phyloP scores from a whole-genome alignment of 2,329 filamentous ascomycete genomes.

The Endothia cerciana region DNA sequence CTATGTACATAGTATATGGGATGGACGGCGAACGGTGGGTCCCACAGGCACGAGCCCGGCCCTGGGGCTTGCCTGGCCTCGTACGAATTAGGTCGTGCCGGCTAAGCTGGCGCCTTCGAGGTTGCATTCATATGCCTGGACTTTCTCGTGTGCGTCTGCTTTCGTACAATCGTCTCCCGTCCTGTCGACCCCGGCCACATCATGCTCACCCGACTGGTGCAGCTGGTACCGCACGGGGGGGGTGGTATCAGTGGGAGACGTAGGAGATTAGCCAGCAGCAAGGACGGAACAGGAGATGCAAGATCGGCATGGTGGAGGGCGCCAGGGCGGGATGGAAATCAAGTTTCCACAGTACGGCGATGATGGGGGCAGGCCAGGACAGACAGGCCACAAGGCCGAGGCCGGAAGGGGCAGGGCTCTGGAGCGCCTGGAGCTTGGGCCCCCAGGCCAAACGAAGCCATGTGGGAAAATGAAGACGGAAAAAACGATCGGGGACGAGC shows the following conservation, averaged over 20 bases:
- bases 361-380: neutral
- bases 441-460: too few relatives aligned
- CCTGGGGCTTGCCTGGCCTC: neutral
- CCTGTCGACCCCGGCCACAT: neutral
- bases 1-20: neutral
- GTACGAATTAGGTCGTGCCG: neutral
- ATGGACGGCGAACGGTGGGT: neutral
- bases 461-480: too few relatives aligned
- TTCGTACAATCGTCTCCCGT: neutral
- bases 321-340: too few relatives aligned
- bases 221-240: neutral
- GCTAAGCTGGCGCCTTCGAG: neutral
- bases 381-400: too few relatives aligned
- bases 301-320: neutral
- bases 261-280: conserved; percentile 3
- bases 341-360: too few relatives aligned
- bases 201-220: conserved; percentile 3
- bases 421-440: too few relatives aligned
- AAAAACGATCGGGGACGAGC: neutral
- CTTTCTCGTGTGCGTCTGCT: neutral
- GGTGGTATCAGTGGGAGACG: neutral
- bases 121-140: conserved; percentile 6
- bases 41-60: neutral
- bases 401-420: neutral
- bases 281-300: neutral